Percentiles rank a stretch among this genome's conserved stretches.
Conservation (phyloP, 1,139 yeast species). For the Diutina mesorugosa region DNA sequence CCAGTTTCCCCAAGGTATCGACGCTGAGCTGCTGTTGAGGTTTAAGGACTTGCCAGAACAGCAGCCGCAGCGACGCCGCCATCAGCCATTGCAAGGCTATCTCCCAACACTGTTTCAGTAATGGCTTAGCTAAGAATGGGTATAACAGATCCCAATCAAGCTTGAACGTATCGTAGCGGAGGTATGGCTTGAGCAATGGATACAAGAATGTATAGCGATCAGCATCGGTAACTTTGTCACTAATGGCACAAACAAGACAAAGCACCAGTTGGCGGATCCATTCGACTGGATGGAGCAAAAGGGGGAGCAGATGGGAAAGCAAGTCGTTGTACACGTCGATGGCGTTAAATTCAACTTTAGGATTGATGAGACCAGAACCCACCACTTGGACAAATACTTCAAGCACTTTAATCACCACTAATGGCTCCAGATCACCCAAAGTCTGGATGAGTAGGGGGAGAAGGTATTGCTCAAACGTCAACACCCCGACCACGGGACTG, state of each 20-base stretch:
- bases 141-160: conserved; percentile 54
- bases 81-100: conserved; percentile 62
- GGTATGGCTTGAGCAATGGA: conserved; percentile 68
- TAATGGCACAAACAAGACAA: conserved; percentile 46
- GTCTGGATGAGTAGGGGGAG: conserved; percentile 78
- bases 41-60: conserved; percentile 37
- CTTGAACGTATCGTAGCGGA: conserved; percentile 62
- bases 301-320: conserved; percentile 15
- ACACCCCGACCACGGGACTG: conserved; percentile 69
- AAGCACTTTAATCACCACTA: conserved; percentile 66
- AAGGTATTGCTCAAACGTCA: conserved; percentile 78
- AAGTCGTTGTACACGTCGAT: conserved; percentile 28
- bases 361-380: conserved; percentile 19
- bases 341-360: conserved; percentile 26
- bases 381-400: conserved; percentile 42
- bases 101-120: conserved; percentile 55
- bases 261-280: conserved; percentile 71
- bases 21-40: neutral
- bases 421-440: conserved; percentile 69
- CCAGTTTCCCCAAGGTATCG: conserved; percentile 21
- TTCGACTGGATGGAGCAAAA: conserved; percentile 71
- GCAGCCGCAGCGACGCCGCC: conserved; percentile 44
- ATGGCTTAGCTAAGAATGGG: conserved; percentile 52
- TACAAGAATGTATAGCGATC: conserved; percentile 74
- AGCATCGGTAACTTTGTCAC: conserved; percentile 54